These are phyloP conservation scores for Umbilicaria muhlenbergii DNA, from an alignment of 495 filamentous ascomycete species.

Conservation along the genomic window DNA sequence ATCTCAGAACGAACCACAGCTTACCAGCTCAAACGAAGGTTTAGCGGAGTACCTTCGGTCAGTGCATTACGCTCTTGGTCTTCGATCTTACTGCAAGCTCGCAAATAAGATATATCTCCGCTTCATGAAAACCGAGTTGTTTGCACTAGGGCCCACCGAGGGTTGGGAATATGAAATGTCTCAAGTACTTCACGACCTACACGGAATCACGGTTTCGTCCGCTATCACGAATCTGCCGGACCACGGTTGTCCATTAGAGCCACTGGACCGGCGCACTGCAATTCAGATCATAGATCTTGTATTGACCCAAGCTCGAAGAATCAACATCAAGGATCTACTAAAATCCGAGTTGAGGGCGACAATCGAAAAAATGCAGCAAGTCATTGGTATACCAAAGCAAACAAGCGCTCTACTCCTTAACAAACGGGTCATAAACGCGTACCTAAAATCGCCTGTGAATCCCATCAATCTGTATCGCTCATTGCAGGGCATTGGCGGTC, in stretches of 20 bases:
- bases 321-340: constrained; percentile 80
- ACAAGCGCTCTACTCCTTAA: constrained; percentile 44
- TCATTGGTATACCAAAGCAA: constrained; percentile 51
- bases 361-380: constrained; percentile 76
- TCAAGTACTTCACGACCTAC: constrained; percentile 78
- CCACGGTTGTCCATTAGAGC: constrained; percentile 59
- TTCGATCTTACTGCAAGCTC: constrained; percentile 73
- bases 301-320: constrained; percentile 58
- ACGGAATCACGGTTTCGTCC: constrained; percentile 65
- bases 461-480: constrained; percentile 66
- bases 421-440: constrained; percentile 54
- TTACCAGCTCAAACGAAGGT: constrained; percentile 48
- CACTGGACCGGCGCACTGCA: constrained; percentile 60
- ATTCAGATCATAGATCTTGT: constrained; percentile 69
- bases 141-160: constrained; percentile 43
- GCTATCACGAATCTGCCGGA: constrained; percentile 51
- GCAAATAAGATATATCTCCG: constrained; percentile 77
- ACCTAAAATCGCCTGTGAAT: constrained; percentile 65
- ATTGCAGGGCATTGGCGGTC: constrained; percentile 55
- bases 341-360: constrained; percentile 78
- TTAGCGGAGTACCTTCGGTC: constrained; percentile 57
- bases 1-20: constrained; percentile 43
- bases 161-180: constrained; percentile 65
- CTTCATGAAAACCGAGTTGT: constrained; percentile 68
- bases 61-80: constrained; percentile 73